Base-by-base conservation (phyloP, 805 yeast genomes). In the Teunomyces panamensis region DNA sequence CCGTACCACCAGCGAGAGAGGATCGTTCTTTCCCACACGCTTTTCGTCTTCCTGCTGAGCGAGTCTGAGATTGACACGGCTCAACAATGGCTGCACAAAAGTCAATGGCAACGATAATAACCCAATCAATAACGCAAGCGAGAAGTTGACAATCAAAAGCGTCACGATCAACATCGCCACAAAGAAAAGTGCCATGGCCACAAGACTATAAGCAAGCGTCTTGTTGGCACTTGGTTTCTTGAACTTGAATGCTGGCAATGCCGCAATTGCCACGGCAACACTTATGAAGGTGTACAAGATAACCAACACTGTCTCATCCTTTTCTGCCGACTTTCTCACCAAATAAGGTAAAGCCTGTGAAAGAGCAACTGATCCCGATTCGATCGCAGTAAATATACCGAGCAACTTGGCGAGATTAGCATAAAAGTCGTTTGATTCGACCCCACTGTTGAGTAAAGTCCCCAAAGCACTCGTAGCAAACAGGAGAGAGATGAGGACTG, bases 131-230 rank as follows among this genome's bases (percentile, higher is more conserved):
- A 88, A 75, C 0, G 97, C 88, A 50, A 94, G 73, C 1, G 97
- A 77, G 62, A 91, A 94, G 67, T 94, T 90, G 20, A 92, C 76
- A 52, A 90, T 89, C 45, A 92, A 69, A 36, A 90, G 68, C 0
- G 95, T 81, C 7, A 89, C 80, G 36, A 90, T 73, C 29, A 83
- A 74, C 60, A 89, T 75, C 29, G 96, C 83, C 45, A 86, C 81
- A 52, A 61, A 64, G 50, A 71, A 71, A 43, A 72, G 79, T 30
- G 87, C 71, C 32, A 86, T 71, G 2, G 87, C 73, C 26, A 71
- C 56, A 27, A 62, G 42, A 37, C 66, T 50, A 48, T 59, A 65
- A 5, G 69, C 60, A 13, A 56, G 48, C 3, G 58, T 45, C 45
- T 56, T 55, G 30, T 57, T 50, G 24, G 68, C 39, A 26, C 50